Percentiles rank a stretch among this genome's conserved stretches.
Evolutionary conservation across 805 yeast genomes (phyloP).

Genomic region (Candida mattraensis): DNA sequence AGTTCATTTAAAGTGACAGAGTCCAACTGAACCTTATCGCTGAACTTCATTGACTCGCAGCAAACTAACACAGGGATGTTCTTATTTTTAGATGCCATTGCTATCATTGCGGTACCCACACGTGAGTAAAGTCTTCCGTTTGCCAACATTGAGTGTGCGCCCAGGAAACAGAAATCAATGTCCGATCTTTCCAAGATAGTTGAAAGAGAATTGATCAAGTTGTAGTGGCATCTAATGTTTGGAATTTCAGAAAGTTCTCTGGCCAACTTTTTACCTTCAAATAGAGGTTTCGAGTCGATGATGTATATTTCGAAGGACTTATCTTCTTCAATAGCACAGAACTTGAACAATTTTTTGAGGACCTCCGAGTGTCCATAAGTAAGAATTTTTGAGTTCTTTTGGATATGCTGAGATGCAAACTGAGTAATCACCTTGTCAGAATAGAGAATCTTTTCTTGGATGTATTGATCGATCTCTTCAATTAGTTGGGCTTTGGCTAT

Average conservation of each 20-base stretch:
- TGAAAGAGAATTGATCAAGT: slow-evolving; percentile 73
- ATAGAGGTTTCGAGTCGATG: slow-evolving; percentile 91
- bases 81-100: slow-evolving; percentile 85
- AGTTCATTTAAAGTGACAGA: slow-evolving; percentile 93
- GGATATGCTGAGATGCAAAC: slow-evolving; percentile 74
- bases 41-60: slow-evolving; percentile 91
- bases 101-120: slow-evolving; percentile 91
- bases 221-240: slow-evolving; percentile 76
- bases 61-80: slow-evolving; percentile 94
- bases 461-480: slow-evolving; percentile 73
- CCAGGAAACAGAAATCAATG: slow-evolving; percentile 87
- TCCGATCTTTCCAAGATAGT: slow-evolving; percentile 67
- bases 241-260: slow-evolving; percentile 52
- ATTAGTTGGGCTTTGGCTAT: slow-evolving; percentile 66
- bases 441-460: slow-evolving; percentile 79
- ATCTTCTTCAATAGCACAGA: slow-evolving; percentile 60
- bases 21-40: slow-evolving; percentile 93
- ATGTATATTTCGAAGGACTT: slow-evolving; percentile 76
- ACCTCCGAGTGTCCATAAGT: slow-evolving; percentile 91
- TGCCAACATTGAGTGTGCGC: slow-evolving; percentile 96
- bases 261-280: slow-evolving; percentile 85
- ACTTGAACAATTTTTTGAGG: slow-evolving; percentile 67
- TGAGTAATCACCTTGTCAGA: slow-evolving; percentile 82
- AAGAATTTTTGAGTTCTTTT: slow-evolving; percentile 72
- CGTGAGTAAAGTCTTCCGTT: slow-evolving; percentile 92